These are phyloP conservation scores for Suillus discolor DNA, from an alignment of 768 basidiomycete genomes.

Conservation along the genomic window DNA sequence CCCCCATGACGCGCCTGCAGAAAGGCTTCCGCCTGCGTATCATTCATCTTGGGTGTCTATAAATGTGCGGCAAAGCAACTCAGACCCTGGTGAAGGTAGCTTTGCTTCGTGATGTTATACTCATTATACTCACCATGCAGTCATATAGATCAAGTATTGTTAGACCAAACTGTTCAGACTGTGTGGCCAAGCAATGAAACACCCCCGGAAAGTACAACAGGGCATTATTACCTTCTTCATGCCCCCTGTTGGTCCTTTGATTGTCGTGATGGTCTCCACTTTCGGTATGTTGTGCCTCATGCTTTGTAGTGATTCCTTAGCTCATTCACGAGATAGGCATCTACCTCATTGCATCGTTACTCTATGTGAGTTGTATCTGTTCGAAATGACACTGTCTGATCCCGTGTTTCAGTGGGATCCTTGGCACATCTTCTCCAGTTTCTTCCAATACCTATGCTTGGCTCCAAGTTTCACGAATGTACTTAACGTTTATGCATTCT, in stretches of 20 bases:
- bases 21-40: neutral
- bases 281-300: slow-evolving; percentile 55
- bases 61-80: neutral
- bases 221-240: slow-evolving; percentile 62
- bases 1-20: neutral
- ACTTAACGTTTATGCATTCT: slow-evolving; percentile 96
- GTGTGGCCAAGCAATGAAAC: neutral
- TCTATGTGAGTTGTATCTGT: slow-evolving; percentile 62
- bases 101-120: neutral
- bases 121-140: neutral
- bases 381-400: slow-evolving; percentile 12
- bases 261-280: slow-evolving; percentile 87
- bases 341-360: slow-evolving; percentile 81
- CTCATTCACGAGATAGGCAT: slow-evolving; percentile 50
- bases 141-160: neutral
- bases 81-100: neutral
- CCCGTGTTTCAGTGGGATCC: slow-evolving; percentile 74
- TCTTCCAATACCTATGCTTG: slow-evolving; percentile 86
- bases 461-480: slow-evolving; percentile 96
- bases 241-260: slow-evolving; percentile 76
- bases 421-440: slow-evolving; percentile 97
- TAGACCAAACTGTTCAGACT: neutral
- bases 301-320: neutral
- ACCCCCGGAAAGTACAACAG: neutral
- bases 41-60: neutral